Conservation (phyloP, 495 filamentous ascomycete genomes). For the Clohesyomyces aquaticus region DNA sequence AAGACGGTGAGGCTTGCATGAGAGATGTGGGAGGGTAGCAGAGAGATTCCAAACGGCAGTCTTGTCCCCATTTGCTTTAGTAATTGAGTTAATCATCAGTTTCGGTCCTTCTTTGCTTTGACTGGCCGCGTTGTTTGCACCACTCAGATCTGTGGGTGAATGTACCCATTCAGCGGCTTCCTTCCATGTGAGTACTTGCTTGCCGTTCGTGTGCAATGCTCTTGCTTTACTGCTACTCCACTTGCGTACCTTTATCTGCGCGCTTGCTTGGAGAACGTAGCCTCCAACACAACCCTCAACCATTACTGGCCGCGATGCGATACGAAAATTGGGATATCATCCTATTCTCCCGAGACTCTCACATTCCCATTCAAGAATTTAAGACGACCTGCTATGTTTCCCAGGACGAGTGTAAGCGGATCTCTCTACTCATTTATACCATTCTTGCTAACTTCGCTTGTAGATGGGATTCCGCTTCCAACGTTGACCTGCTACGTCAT, state of each 20-base stretch:
- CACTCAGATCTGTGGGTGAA: not conserved
- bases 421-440: not conserved
- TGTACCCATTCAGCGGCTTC: not conserved
- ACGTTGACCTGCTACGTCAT: slow-evolving; percentile 78
- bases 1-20: slow-evolving; percentile 4
- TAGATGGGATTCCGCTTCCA: slow-evolving; percentile 58
- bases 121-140: not conserved
- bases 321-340: slow-evolving; percentile 87
- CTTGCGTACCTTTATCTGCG: not conserved
- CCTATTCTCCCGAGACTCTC: slow-evolving; percentile 67
- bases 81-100: not conserved
- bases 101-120: not conserved
- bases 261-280: not conserved
- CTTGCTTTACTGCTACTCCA: no score
- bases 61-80: not conserved
- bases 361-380: slow-evolving; percentile 82
- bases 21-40: no score
- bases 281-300: not conserved
- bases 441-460: not conserved
- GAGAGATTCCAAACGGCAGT: no score
- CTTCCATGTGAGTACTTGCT: no score
- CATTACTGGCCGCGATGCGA: slow-evolving; percentile 60
- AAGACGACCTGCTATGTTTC: slow-evolving; percentile 79
- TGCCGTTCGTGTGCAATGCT: no score
- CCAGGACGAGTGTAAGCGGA: slow-evolving; percentile 65